Evolutionary conservation across 2,329 filamentous ascomycete species (phyloP), one percentile per base, ranked within the genome.

Genomic region (Achaetomium macrosporum): DNA sequence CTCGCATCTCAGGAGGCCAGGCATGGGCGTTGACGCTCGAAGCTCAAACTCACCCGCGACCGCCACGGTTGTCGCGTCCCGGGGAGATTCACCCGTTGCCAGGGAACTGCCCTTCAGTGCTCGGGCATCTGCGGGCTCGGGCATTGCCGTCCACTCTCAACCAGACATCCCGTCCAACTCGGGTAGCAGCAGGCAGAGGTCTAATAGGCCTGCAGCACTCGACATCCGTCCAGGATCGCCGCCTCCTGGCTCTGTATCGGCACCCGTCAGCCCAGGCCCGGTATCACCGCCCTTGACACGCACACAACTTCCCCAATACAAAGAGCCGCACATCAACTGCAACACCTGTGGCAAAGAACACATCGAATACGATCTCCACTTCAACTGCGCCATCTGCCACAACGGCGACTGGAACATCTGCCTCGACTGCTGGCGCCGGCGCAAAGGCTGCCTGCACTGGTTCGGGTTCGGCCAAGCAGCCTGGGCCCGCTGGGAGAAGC

Each of bases 341-440:
- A 79, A 83, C 36, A 75, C 81, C 10, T 97, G 92, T 66, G 71
- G 75, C 17, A 85, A 79, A 57, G 63, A 74, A 6, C 80, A 90
- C 55, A 91, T 96, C 36, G 86, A 96, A 65, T 90, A 95, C 61
- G 83, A 89, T 9, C 72, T 96, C 2, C 89, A 96, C 68, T 95
- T 92, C 69, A 87, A 87, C 65, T 97, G 92, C 68, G 68, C 71
- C 2, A 74, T 76, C 46, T 96, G 92, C 67, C 75, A 79, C 15
- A 71, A 76, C 6, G 89, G 88, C 1, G 74, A 81, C 43, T 95
- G 85, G 75, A 86, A 91, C 65, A 74, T 96, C 11, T 97, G 92
- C 64, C 70, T 87, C 2, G 77, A 77, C 58, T 97, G 92, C 71
- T 96, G 95, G 67, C 83, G 89, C 29, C 66, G 73, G 12, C 85